Conservation (phyloP, 1,284 basidiomycete species). For the Naganishia albida region DNA sequence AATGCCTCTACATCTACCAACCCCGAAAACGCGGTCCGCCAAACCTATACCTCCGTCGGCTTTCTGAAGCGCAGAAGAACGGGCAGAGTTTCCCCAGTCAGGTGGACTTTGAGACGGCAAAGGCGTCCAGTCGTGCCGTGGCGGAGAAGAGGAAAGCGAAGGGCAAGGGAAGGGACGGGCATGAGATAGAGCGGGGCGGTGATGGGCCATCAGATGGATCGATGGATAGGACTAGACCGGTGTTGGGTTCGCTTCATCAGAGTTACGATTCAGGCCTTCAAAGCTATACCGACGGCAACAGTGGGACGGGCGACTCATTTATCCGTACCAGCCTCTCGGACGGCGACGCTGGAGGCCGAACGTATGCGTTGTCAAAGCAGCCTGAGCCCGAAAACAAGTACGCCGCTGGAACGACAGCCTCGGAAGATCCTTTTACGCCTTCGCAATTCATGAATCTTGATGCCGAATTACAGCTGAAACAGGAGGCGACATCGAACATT, state of each 20-base stretch:
- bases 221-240: background rate
- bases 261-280: constrained; percentile 1
- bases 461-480: background rate
- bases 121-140: constrained; percentile 22
- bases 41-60: constrained; percentile 65
- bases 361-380: background rate
- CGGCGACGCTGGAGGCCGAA: background rate
- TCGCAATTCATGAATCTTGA: constrained; percentile 21
- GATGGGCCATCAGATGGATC: background rate
- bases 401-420: too few species aligned
- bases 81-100: constrained; percentile 14
- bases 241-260: background rate
- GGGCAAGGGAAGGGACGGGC: constrained; percentile 16
- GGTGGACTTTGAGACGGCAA: constrained; percentile 21
- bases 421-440: constrained; percentile 22
- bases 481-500: too few species aligned
- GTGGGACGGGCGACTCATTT: background rate
- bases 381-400: background rate
- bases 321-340: constrained; percentile 5
- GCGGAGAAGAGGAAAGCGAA: constrained; percentile 9
- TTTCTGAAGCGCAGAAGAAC: constrained; percentile 29
- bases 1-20: constrained; percentile 76
- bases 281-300: background rate
- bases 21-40: constrained; percentile 87
- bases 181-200: constrained; percentile 8